Evolutionary conservation across 352 stramenopile genomes (phyloP).

Genomic region (Pythium chondricola): DNA sequence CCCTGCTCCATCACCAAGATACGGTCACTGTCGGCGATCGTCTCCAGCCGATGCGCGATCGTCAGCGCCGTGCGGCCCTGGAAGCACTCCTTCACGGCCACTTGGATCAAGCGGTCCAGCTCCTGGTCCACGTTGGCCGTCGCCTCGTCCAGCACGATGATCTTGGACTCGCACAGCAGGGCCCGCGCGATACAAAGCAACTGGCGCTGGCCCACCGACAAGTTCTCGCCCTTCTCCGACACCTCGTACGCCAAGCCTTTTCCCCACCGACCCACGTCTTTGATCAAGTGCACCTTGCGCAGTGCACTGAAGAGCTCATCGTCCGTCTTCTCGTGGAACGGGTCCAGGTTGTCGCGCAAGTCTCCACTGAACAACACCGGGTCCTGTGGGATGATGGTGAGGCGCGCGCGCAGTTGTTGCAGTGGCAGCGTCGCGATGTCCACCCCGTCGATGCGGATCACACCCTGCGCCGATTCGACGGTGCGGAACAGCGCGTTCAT

Average conservation of each 20-base stretch:
- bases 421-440: constrained; percentile 49
- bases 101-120: constrained; percentile 83
- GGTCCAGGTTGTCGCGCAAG: constrained; percentile 86
- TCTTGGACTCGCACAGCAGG: constrained; percentile 67
- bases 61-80: constrained; percentile 82
- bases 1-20: constrained; percentile 91
- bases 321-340: constrained; percentile 69
- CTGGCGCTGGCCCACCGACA: constrained; percentile 88
- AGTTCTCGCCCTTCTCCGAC: constrained; percentile 87
- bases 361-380: constrained; percentile 87
- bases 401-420: constrained; percentile 19
- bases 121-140: constrained; percentile 65
- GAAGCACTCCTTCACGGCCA: constrained; percentile 47
- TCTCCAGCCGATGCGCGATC: constrained; percentile 94
- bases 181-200: constrained; percentile 89
- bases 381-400: constrained; percentile 88
- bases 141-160: constrained; percentile 93
- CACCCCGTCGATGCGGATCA: constrained; percentile 81
- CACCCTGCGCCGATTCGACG: constrained; percentile 27
- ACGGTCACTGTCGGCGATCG: constrained; percentile 90
- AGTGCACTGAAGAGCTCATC: constrained; percentile 51
- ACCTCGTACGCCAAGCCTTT: constrained; percentile 72
- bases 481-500: constrained; percentile 38
- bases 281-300: constrained; percentile 50
- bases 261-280: constrained; percentile 20